Percentiles rank a stretch among this genome's conserved stretches.
phyloP scores from a whole-genome alignment of 805 yeast genomes.

The Barnettozyma californica region DNA sequence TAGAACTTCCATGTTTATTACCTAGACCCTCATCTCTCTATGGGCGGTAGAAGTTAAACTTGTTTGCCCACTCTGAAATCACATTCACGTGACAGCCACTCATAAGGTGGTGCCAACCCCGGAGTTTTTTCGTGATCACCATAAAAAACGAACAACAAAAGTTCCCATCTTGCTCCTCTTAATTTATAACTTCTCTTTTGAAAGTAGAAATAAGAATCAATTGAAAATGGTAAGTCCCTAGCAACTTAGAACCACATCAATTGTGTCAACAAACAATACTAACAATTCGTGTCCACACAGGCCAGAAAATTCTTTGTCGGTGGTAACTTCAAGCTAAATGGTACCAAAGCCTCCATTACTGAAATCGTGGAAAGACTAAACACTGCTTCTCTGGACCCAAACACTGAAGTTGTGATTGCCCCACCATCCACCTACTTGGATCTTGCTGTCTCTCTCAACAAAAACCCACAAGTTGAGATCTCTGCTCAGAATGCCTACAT shows the following conservation, averaged over 20 bases:
- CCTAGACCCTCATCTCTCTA: too few relatives aligned
- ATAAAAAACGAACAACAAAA: not conserved
- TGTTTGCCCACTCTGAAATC: not conserved
- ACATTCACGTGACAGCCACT: not conserved
- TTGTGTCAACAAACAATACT: not conserved
- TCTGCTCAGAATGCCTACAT: conserved; percentile 89
- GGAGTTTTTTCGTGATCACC: not conserved
- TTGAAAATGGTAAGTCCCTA: not conserved
- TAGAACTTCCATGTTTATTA: not conserved
- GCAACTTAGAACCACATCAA: not conserved
- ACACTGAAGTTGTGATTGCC: conserved; percentile 90
- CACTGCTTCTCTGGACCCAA: conserved; percentile 63
- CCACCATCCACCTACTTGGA: conserved; percentile 94
- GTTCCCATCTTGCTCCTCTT: not conserved
- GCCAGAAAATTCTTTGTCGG: conserved; percentile 96
- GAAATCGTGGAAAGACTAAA: conserved; percentile 81
- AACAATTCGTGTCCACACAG: conserved; percentile 25
- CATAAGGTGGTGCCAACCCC: conserved; percentile 4
- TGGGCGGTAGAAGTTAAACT: not conserved
- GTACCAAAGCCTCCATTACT: conserved; percentile 80
- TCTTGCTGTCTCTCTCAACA: conserved; percentile 63
- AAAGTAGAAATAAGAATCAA: not conserved
- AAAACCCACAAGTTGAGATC: conserved; percentile 67
- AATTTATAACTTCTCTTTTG: not conserved
- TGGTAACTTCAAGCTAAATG: conserved; percentile 99